phyloP scores from a whole-genome alignment of 257 asterid species.

The Solanum chaucha region DNA sequence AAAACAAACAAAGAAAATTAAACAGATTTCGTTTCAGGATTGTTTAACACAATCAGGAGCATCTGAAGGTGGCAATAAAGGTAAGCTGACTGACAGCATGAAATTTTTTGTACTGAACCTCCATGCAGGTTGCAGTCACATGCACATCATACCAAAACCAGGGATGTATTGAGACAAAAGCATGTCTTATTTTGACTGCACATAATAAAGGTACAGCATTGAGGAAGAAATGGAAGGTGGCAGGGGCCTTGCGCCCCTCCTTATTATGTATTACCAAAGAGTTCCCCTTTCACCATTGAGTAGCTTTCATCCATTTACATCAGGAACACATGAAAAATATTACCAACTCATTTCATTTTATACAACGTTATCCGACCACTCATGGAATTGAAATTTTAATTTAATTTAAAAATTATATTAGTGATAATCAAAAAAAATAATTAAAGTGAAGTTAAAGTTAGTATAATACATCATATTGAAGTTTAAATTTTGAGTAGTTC shows the following conservation, averaged over 20 bases:
- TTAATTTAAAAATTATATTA: background rate
- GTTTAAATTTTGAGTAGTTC: background rate
- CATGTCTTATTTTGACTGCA: background rate
- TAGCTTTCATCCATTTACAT: background rate
- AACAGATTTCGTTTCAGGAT: background rate
- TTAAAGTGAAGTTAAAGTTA: background rate
- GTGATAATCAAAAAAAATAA: background rate
- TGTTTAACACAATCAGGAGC: background rate
- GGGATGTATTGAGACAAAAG: background rate
- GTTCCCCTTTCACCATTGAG: background rate
- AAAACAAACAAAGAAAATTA: background rate
- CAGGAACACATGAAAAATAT: background rate
- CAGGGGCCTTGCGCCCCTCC: background rate
- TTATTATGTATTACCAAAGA: background rate
- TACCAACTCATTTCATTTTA: background rate
- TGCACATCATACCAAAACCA: background rate
- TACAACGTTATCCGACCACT: background rate
- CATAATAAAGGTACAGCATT: background rate
- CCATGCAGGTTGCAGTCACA: background rate
- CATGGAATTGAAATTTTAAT: background rate
- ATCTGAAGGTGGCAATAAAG: background rate
- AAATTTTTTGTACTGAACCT: background rate
- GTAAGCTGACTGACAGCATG: background rate
- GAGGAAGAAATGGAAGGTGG: background rate
- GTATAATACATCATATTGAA: background rate